Base-by-base conservation (phyloP, 2,329 filamentous ascomycete species). In the Ophiostoma fasciatum region DNA sequence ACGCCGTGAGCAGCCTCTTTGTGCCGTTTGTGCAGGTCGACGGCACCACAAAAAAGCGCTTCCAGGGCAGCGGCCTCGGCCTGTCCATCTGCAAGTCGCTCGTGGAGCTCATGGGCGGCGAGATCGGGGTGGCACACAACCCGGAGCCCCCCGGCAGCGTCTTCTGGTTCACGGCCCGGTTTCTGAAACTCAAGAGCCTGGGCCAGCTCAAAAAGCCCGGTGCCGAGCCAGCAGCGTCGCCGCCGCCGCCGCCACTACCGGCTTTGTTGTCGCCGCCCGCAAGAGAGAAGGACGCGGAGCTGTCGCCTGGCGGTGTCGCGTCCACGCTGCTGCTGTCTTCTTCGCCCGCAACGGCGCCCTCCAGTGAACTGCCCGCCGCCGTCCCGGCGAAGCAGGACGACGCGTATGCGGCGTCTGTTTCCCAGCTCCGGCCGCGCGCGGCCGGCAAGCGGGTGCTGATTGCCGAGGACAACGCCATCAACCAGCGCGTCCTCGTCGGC, bases 1-100 rank as follows among this genome's bases (percentile, higher is more conserved):
- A 84, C 28, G 72, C 5, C 14, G 59, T 61, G 1, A 50, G 59
- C 6, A 53, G 59, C 2, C 59, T 77, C 1, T 96, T 96, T 58
- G 87, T 94, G 59, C 94, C 88, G 1, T 96, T 96, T 72, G 87
- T 94, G 55, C 88, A 96, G 61, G 88, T 88, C 14, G 90, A 96
- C 54, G 85, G 85, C 26, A 94, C 87, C 21, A 96, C 90, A 54
- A 94, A 88, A 3, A 74, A 87, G 47, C 88, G 92, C 53, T 96
- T 94, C 55, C 87, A 88, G 48, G 88, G 88, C 48, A 94, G 88
- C 7, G 88, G 88, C 47, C 71, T 96, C 11, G 88, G 88, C 46
- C 62, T 96, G 19, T 94, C 88, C 10, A 96, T 96, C 51, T 94
- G 87, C 23, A 90, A 93, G 62, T 75, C 85, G 47, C 69, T 96